Evolutionary conservation across 805 yeast genomes (phyloP).

Genomic region (Saturnispora diversa): DNA sequence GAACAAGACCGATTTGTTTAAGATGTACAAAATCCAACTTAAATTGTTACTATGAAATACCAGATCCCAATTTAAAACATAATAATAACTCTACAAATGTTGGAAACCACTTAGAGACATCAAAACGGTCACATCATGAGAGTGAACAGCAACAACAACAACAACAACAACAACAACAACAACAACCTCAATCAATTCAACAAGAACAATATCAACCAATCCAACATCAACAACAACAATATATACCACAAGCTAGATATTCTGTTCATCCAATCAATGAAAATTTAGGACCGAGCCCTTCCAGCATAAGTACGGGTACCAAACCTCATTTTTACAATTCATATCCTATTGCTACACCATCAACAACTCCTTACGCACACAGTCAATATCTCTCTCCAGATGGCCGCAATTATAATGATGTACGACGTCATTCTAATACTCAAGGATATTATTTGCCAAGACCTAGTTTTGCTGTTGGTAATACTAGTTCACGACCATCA

Average conservation of each 20-base stretch:
- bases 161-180: conserved; percentile 1
- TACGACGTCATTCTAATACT: neutral
- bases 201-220: no score
- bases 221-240: neutral
- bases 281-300: no score
- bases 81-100: no score
- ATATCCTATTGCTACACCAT: no score
- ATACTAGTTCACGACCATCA: neutral
- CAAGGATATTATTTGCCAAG: neutral
- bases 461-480: neutral
- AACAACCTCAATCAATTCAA: neutral
- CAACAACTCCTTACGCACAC: no score
- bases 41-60: conserved; percentile 5
- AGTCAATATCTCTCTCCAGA: neutral
- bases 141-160: neutral
- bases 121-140: no score
- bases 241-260: no score
- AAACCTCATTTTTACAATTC: no score
- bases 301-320: no score
- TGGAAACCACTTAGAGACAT: no score
- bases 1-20: conserved; percentile 19
- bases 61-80: conserved; percentile 1
- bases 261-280: no score
- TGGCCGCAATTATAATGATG: neutral
- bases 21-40: conserved; percentile 15